Percentiles rank a stretch among this genome's conserved stretches.
These are phyloP conservation scores for Hypoxylon perforatum DNA, from an alignment of 495 filamentous ascomycete genomes.

Conservation along the genomic window DNA sequence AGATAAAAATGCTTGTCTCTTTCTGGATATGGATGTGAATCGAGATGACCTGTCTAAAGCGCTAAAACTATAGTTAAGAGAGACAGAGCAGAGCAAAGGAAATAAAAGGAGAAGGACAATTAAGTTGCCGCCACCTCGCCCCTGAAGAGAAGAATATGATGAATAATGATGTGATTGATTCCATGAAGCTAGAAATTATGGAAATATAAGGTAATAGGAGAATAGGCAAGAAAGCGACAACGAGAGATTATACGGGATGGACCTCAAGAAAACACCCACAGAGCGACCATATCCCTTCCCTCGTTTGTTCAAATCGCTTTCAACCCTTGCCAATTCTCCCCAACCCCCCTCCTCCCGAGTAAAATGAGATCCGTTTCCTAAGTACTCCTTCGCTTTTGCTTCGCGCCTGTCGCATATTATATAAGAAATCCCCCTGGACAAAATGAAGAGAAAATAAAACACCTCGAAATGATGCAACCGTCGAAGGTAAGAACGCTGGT, in stretches of 20 bases:
- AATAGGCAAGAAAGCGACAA: constrained; percentile 13
- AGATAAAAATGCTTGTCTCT: constrained; percentile 7
- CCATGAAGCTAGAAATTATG: constrained; percentile 11
- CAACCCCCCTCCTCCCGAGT: constrained; percentile 17
- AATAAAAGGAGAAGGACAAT: constrained; percentile 21
- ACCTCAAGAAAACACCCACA: constrained; percentile 22
- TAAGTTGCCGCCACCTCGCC: constrained; percentile 13
- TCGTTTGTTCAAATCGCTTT: constrained; percentile 24
- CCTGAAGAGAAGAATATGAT: constrained; percentile 13
- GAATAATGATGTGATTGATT: constrained; percentile 9
- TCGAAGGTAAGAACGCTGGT: constrained; percentile 41
- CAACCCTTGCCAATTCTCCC: constrained; percentile 11
- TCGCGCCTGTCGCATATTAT: constrained; percentile 19
- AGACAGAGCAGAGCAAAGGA: constrained; percentile 13
- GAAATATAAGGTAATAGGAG: not conserved
- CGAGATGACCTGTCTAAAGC: constrained; percentile 41
- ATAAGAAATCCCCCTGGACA: constrained; percentile 23
- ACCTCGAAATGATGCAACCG: constrained; percentile 35
- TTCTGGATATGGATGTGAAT: constrained; percentile 40
- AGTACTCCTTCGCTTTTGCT: constrained; percentile 43
- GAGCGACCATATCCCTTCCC: constrained; percentile 10
- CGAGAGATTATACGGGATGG: constrained; percentile 22
- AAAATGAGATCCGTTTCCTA: constrained; percentile 27
- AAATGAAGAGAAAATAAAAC: constrained; percentile 16
- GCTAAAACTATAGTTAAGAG: constrained; percentile 41